A percentile compares a stretch with the other conserved stretches of the same genome.
Evolutionary conservation across 2,329 filamentous ascomycete species (phyloP).

Genomic region (Xylariaceae sp.): DNA sequence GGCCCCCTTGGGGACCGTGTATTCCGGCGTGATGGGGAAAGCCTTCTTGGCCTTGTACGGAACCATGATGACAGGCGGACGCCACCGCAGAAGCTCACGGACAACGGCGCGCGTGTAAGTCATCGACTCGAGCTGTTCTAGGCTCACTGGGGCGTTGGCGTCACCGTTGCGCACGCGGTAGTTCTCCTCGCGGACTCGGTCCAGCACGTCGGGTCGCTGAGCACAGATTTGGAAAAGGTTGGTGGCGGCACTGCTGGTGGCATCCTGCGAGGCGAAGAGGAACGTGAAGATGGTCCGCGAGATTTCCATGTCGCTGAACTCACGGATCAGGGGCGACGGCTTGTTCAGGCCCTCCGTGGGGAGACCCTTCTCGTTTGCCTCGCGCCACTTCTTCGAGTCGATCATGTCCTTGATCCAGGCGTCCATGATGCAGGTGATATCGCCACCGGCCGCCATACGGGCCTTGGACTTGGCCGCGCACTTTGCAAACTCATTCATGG

Average conservation of each 20-base stretch:
- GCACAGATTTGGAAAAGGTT: slow-evolving; percentile 95
- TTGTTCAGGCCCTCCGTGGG: slow-evolving; percentile 65
- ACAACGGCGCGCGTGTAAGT: slow-evolving; percentile 87
- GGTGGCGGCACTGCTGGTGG: slow-evolving; percentile 84
- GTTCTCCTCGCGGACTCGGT: slow-evolving; percentile 89
- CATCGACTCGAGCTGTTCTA: slow-evolving; percentile 85
- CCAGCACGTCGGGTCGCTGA: slow-evolving; percentile 85
- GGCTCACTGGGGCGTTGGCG: slow-evolving; percentile 58
- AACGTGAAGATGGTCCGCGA: slow-evolving; percentile 92
- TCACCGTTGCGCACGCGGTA: slow-evolving; percentile 68
- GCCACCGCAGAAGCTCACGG: slow-evolving; percentile 84
- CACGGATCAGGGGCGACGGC: slow-evolving; percentile 72
- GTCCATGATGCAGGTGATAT: slow-evolving; percentile 89
- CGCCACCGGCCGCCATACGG: slow-evolving; percentile 80
- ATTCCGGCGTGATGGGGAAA: slow-evolving; percentile 80
- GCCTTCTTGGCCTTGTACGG: slow-evolving; percentile 92
- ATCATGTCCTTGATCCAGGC: slow-evolving; percentile 87
- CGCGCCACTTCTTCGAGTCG: slow-evolving; percentile 73
- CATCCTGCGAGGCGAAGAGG: slow-evolving; percentile 94
- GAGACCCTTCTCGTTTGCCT: slow-evolving; percentile 67
- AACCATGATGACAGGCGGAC: slow-evolving; percentile 94
- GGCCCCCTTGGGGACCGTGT: slow-evolving; percentile 87
- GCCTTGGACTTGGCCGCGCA: slow-evolving; percentile 91
- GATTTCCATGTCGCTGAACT: slow-evolving; percentile 87
- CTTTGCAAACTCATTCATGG: slow-evolving; percentile 79